Evolutionary conservation across 192 early-diverging fungal genomes (phyloP), one percentile per base, ranked within the genome.

Genomic region (Backusella macrospora): DNA sequence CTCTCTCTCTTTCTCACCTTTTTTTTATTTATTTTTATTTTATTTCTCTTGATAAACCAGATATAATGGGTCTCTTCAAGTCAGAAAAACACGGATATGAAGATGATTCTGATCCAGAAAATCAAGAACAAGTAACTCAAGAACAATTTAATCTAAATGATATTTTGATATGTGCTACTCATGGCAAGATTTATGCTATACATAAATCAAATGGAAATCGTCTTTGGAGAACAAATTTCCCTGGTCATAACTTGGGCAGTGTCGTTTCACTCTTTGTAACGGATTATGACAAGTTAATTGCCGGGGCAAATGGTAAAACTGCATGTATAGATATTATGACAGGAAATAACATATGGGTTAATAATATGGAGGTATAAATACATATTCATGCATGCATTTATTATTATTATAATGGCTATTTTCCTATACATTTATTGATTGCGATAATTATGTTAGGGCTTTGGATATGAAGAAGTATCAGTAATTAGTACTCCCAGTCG

Each of bases 321-420:
- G 66, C 18, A 18, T 73, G 59, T 15, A 23, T 73, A 0, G 66
- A 65, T 37, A 21, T 78, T 9, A 70, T 62, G 37, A 73, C 76
- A 16, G 76, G 76, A 8, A 45, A 55, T 15, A 15, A 18, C n/a
- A 8, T 40, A 14, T 78, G 76, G 76, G 55, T 37, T 16, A 78
- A 78, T 44, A 70, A 68, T 12, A 78, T 78, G 76, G 29, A 62
- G 6, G 76, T 78, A 70, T 15, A n/a, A n/a, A n/a, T n/a, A n/a
- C n/a, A 9, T 46, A 15, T 15, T 1, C 18, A 52, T 18, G 21
- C 18, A 49, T 5, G 5, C 14, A 6, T 45, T 13, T 18, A 43
- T 38, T 4, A 39, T 64, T 15, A 43, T 12, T 39, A 34, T 34
- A 1, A 34, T 34, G 0, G 2, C 2, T 34, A 34, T 16, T 23